phyloP scores from a whole-genome alignment of 768 basidiomycete genomes.

The Amanita molliuscula region DNA sequence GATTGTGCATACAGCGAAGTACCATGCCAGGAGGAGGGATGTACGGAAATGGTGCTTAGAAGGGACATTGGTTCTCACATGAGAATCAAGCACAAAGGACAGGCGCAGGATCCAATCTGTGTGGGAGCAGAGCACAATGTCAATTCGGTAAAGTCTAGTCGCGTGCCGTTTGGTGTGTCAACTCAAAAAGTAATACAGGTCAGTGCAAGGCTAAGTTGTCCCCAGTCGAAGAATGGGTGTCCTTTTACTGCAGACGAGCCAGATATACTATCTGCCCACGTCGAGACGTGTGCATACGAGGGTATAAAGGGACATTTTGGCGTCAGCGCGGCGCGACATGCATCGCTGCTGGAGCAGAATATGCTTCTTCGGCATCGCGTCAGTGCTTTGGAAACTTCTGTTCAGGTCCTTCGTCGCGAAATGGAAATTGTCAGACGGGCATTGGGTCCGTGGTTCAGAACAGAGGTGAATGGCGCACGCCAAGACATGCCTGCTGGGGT shows the following conservation, averaged over 20 bases:
- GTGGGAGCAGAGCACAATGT: not conserved
- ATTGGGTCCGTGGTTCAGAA: constrained; percentile 41
- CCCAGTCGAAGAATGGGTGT: constrained; percentile 4
- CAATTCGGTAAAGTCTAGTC: not conserved
- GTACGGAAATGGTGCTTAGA: constrained; percentile 31
- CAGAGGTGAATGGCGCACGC: not conserved
- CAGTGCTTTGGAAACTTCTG: constrained; percentile 44
- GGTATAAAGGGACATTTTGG: constrained; percentile 52
- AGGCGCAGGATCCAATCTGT: not conserved
- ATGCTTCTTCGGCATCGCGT: constrained; percentile 46
- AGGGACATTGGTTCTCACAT: constrained; percentile 29
- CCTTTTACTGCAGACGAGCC: constrained; percentile 30
- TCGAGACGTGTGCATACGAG: constrained; percentile 42
- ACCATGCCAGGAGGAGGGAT: constrained; percentile 36
- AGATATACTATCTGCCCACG: constrained; percentile 31
- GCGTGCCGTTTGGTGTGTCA: not conserved
- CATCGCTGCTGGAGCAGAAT: constrained; percentile 53
- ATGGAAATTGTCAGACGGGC: constrained; percentile 42
- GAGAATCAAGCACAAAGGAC: constrained; percentile 10
- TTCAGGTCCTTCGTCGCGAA: constrained; percentile 45
- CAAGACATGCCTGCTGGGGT: not conserved
- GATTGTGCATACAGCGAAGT: constrained; percentile 49
- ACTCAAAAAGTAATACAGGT: not conserved
- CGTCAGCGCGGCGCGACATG: constrained; percentile 22
- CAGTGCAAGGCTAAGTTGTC: not conserved